These are phyloP conservation scores for Talaromyces sp. DNA, from an alignment of 2,329 filamentous ascomycete species.

Conservation along the genomic window DNA sequence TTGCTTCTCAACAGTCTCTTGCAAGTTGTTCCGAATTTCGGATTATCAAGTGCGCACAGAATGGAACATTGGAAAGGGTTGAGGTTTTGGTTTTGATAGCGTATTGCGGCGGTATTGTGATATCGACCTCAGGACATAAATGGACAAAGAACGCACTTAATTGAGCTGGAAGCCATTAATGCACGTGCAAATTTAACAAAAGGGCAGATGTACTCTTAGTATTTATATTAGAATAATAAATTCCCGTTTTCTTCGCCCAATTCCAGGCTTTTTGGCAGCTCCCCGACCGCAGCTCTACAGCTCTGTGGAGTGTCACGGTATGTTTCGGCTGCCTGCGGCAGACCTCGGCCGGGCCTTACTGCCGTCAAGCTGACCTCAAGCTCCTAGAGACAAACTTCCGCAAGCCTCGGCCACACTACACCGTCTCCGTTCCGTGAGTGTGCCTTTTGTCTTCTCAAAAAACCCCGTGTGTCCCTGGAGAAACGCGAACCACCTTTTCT, in stretches of 20 bases:
- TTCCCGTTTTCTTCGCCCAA: not conserved
- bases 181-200: not conserved
- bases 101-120: not conserved
- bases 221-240: not conserved
- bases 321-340: conserved; percentile 9
- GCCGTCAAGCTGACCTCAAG: conserved; percentile 9
- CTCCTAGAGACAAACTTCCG: not conserved
- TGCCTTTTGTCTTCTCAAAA: not conserved
- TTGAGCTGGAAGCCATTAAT: not conserved
- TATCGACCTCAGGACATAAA: not conserved
- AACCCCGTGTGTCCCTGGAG: not conserved
- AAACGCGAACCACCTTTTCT: not conserved
- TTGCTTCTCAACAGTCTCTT: not conserved
- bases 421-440: too few species aligned
- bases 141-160: not conserved
- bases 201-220: not conserved
- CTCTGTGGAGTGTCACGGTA: not conserved
- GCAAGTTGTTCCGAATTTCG: not conserved
- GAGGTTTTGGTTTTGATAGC: not conserved
- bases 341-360: not conserved
- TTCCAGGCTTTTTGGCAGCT: not conserved
- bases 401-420: conserved; percentile 1
- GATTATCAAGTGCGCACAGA: not conserved
- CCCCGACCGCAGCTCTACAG: not conserved
- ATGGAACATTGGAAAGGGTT: not conserved